Evolutionary conservation across 2,329 filamentous ascomycete species (phyloP), one percentile per base, ranked within the genome.

Genomic region (Ceratocystis cacaofunesta): DNA sequence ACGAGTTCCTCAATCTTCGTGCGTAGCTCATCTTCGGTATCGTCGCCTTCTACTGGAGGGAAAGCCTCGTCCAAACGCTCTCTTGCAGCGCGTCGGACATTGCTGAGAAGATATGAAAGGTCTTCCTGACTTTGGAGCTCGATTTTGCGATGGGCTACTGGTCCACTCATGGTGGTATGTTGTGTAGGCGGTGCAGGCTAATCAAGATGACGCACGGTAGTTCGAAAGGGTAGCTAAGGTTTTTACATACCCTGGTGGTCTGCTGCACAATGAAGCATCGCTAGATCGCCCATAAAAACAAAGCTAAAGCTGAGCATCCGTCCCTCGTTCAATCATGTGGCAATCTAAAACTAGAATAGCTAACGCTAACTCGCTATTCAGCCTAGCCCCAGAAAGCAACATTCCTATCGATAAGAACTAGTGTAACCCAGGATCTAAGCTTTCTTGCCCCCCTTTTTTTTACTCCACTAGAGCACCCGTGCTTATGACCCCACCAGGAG

Each of bases 111-210:
- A 75, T 86, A 89, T 65, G 80, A 76, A 43, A 92, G 80, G 75
- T 92, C 89, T 61, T 87, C 84, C 52, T 85, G 82, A n/a, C 82
- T 81, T 76, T 92, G 88, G 63, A 92, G 83, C 76, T 92, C 89
- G 73, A 92, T 88, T 76, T 85, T 87, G 73, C 89, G 85, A 75
- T 90, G 84, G 69, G 75, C 74, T 46, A 77, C 73, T 64, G 74
- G 73, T 43, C 73, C 70, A 68, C 74, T 72, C 75, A 77, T 76
- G 50, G 64, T 41, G n/a, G 19, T 19, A 22, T 19, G 57, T 36
- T 61, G 5, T 58, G 52, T 8, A 41, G 36, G 12, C 5, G 19
- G 52, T 58, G 0, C 52, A 10, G 3, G 46, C 46, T 7, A 22
- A 48, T 48, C 17, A 6, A 48, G 46, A n/a, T 22, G 17, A 17